These are phyloP conservation scores for Aurinia saxatilis DNA, from an alignment of 345 rosid species.

Conservation along the genomic window DNA sequence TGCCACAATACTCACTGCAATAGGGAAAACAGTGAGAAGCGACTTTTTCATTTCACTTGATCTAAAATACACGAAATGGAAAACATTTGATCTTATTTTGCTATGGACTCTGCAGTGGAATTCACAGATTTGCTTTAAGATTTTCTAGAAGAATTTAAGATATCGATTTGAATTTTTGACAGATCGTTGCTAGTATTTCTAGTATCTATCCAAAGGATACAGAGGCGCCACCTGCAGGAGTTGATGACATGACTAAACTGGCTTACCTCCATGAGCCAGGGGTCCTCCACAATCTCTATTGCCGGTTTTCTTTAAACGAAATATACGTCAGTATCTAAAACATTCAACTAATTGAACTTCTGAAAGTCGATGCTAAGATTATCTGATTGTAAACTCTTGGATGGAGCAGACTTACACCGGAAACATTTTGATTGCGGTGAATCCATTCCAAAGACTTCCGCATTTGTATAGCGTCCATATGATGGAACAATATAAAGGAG, in stretches of 20 bases:
- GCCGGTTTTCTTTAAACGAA: conserved; percentile 47
- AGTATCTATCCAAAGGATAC: conserved; percentile 52
- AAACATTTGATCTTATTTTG: not conserved
- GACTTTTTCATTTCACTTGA: not conserved
- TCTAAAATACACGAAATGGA: not conserved
- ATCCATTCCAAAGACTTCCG: conserved; percentile 55
- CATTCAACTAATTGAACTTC: not conserved
- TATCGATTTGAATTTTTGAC: conserved; percentile 13
- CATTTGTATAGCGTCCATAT: conserved; percentile 52
- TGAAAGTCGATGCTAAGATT: not conserved
- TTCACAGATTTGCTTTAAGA: not conserved
- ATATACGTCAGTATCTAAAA: conserved; percentile 45
- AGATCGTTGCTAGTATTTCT: conserved; percentile 42
- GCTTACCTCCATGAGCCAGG: conserved; percentile 69
- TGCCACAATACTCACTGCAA: conserved; percentile 32
- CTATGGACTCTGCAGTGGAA: not conserved
- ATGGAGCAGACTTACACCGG: conserved; percentile 57
- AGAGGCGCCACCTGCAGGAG: conserved; percentile 55
- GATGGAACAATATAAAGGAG: conserved; percentile 66
- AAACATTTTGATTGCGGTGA: conserved; percentile 56
- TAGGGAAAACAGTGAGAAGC: conserved; percentile 39
- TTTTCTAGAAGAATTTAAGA: not conserved
- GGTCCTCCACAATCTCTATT: conserved; percentile 50
- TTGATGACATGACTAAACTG: conserved; percentile 62
- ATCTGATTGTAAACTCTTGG: conserved; percentile 24